These are phyloP conservation scores for Trametes gibbosa DNA, from an alignment of 768 basidiomycete species.

Conservation along the genomic window DNA sequence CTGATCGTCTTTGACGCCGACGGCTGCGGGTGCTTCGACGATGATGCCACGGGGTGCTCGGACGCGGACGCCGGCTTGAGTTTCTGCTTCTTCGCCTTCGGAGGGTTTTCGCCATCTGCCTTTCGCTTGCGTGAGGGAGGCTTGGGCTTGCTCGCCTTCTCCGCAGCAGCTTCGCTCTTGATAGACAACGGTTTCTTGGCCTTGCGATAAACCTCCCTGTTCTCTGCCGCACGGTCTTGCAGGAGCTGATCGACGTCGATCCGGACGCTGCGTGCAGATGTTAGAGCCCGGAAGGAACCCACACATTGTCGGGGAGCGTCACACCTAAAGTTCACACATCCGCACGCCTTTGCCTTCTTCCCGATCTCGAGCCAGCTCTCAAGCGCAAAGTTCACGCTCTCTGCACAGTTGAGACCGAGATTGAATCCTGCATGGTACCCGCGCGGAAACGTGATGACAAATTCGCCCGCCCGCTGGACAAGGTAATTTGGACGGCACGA, in stretches of 20 bases:
- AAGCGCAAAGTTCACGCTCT: constrained; percentile 95
- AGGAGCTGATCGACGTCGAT: constrained; percentile 92
- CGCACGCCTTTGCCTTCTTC: constrained; percentile 71
- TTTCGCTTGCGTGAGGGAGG: constrained; percentile 39
- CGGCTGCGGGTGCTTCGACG: constrained; percentile 6
- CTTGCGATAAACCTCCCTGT: constrained; percentile 9
- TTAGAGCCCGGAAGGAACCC: neutral
- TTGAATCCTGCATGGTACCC: constrained; percentile 99
- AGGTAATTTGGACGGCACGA: constrained; percentile 82
- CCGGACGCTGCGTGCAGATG: constrained; percentile 58
- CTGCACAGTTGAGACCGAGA: constrained; percentile 93
- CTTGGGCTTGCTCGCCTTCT: constrained; percentile 21
- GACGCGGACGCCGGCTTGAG: constrained; percentile 23
- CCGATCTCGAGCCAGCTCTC: constrained; percentile 94
- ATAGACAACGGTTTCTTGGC: constrained; percentile 2
- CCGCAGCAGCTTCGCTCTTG: neutral
- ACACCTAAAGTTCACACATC: constrained; percentile 74
- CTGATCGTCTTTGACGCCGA: constrained; percentile 30
- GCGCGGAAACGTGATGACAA: constrained; percentile 91
- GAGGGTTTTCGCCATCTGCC: constrained; percentile 30
- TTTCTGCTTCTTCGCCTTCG: constrained; percentile 50
- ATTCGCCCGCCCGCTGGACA: constrained; percentile 93
- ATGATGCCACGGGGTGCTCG: constrained; percentile 2
- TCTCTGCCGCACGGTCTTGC: constrained; percentile 56
- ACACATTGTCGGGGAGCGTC: constrained; percentile 3